Evolutionary conservation across 495 filamentous ascomycete genomes (phyloP).

Genomic region (Aspergillus conjunctus): DNA sequence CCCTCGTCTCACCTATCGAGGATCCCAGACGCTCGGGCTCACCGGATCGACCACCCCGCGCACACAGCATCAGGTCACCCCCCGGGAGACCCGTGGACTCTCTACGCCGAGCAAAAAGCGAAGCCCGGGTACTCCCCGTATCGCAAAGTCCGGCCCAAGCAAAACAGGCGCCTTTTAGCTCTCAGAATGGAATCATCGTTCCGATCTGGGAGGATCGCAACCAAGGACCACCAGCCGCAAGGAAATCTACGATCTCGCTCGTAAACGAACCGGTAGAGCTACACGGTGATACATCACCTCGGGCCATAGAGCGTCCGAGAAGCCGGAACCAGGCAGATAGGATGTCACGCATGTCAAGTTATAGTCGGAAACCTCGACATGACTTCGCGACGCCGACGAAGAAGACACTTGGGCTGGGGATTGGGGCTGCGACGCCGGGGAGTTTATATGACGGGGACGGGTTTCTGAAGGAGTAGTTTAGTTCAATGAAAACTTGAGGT

Average conservation of each 20-base stretch:
- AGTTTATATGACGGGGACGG: constrained; percentile 55
- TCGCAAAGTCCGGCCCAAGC: neutral
- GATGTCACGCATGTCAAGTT: constrained; percentile 23
- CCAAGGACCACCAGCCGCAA: constrained; percentile 2
- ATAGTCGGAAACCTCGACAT: constrained; percentile 22
- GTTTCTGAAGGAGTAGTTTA: constrained; percentile 46
- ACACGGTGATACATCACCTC: constrained; percentile 23
- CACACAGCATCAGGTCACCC: constrained; percentile 24
- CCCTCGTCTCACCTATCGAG: constrained; percentile 25
- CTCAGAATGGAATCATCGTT: constrained; percentile 31
- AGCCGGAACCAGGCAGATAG: constrained; percentile 17
- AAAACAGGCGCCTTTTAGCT: neutral
- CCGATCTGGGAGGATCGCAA: constrained; percentile 43
- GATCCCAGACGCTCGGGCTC: constrained; percentile 19
- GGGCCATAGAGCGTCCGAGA: constrained; percentile 5
- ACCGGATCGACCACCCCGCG: constrained; percentile 29
- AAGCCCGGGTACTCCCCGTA: constrained; percentile 12
- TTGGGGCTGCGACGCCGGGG: constrained; percentile 41
- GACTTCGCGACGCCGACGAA: constrained; percentile 37
- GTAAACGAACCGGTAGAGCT: constrained; percentile 21
- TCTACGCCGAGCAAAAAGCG: constrained; percentile 22
- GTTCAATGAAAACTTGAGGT: neutral
- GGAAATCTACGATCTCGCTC: constrained; percentile 17
- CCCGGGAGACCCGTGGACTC: constrained; percentile 30
- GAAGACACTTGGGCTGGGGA: constrained; percentile 38